Evolutionary conservation across 495 filamentous ascomycete species (phyloP).

Genomic region (Annulohypoxylon bovei): DNA sequence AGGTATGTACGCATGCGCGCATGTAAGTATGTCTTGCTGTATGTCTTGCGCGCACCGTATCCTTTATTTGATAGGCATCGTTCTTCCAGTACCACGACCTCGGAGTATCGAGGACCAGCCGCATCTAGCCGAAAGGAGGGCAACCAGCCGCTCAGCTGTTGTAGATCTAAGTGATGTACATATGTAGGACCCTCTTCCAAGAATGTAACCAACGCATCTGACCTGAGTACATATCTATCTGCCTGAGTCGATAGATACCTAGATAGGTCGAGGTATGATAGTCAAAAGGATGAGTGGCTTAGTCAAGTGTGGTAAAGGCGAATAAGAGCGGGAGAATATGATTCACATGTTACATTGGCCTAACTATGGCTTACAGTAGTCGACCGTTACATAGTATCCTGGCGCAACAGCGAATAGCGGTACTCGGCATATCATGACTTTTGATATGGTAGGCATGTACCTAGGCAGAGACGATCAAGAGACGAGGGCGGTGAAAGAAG

Average conservation of each 20-base stretch:
- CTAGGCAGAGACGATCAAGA: not conserved
- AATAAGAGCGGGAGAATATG: not conserved
- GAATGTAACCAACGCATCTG: conserved; percentile 5
- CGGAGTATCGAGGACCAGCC: conserved; percentile 28
- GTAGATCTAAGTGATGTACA: conserved; percentile 9
- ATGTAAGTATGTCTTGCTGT: conserved; percentile 30
- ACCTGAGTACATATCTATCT: conserved; percentile 29
- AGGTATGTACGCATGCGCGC: not conserved
- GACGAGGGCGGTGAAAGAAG: conserved; percentile 11
- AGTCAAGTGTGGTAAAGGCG: conserved; percentile 13
- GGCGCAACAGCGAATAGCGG: conserved; percentile 10
- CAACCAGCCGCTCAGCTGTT: conserved; percentile 5
- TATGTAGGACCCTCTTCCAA: conserved; percentile 13
- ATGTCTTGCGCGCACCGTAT: conserved; percentile 26
- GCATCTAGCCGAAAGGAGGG: conserved; percentile 29
- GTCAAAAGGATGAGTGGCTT: not conserved
- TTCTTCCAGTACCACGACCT: conserved; percentile 17
- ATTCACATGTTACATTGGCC: conserved; percentile 24
- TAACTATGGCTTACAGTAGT: conserved; percentile 6
- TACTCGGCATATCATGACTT: conserved; percentile 16
- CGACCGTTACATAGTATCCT: conserved; percentile 17
- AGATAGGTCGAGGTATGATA: conserved; percentile 14
- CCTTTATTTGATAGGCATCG: not conserved
- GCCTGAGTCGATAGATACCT: not conserved
- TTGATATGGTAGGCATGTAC: conserved; percentile 1